Conservation (phyloP, 2,329 filamentous ascomycete genomes). For the Aspergillus arachidicola region DNA sequence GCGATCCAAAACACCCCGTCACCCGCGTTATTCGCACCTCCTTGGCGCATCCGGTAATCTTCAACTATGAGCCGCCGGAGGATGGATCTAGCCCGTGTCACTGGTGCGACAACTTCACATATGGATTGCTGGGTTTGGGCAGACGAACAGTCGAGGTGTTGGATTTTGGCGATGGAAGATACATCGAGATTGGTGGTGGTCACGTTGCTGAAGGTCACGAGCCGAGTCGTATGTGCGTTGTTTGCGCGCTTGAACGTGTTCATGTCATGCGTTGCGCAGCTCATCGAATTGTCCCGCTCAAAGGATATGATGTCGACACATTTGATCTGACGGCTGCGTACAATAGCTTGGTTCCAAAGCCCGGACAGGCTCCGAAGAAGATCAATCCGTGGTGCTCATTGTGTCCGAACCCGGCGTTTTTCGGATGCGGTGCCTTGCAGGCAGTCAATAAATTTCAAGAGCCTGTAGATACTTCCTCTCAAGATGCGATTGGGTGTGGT, state of each 20-base stretch:
- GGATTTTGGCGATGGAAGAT: constrained; percentile 36
- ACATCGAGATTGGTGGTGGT: constrained; percentile 42
- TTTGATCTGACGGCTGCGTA: constrained; percentile 32
- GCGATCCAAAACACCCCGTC: neutral
- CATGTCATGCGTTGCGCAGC: constrained; percentile 37
- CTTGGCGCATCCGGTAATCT: constrained; percentile 44
- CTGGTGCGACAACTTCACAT: constrained; percentile 43
- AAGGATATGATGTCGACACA: constrained; percentile 13
- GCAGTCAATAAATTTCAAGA: constrained; percentile 14
- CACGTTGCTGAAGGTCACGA: constrained; percentile 35
- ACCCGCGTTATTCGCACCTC: constrained; percentile 37
- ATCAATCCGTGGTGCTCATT: constrained; percentile 43
- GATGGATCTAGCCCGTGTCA: constrained; percentile 34
- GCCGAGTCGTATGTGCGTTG: constrained; percentile 41
- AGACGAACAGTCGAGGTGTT: constrained; percentile 37
- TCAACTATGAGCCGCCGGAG: constrained; percentile 32
- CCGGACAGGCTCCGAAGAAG: constrained; percentile 23
- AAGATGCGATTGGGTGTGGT: constrained; percentile 28
- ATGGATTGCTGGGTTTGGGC: constrained; percentile 44
- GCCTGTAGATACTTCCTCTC: constrained; percentile 11
- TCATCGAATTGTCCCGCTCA: constrained; percentile 34
- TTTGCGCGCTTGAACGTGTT: constrained; percentile 39
- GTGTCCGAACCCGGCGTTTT: constrained; percentile 43
- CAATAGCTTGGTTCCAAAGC: constrained; percentile 18
- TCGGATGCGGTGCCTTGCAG: constrained; percentile 33